Percentiles rank a stretch among this genome's conserved stretches.
Evolutionary conservation across 306 rosid species (phyloP).

Genomic region (Rosa rugosa): DNA sequence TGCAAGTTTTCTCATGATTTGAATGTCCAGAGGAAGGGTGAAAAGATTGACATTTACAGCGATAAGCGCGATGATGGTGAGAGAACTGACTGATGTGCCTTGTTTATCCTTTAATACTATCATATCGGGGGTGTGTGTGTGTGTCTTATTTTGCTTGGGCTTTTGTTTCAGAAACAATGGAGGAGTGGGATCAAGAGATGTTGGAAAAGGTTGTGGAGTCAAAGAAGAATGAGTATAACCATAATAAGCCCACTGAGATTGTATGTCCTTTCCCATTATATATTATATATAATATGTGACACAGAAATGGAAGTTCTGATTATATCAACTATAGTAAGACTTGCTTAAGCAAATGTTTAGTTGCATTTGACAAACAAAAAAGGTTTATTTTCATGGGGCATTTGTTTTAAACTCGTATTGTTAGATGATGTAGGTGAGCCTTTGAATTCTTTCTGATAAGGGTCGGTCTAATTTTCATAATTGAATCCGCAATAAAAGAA

Average conservation of each 20-base stretch:
- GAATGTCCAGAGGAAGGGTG: conserved; percentile 99
- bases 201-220: conserved; percentile 95
- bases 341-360: background rate
- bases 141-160: conserved; percentile 10
- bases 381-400: background rate
- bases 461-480: background rate
- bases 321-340: background rate
- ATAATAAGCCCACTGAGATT: conserved; percentile 94
- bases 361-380: background rate
- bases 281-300: background rate
- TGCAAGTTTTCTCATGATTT: conserved; percentile 98
- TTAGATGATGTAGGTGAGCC: background rate
- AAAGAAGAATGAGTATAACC: conserved; percentile 75
- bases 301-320: background rate
- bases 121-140: background rate
- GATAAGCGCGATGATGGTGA: conserved; percentile 84
- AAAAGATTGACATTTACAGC: conserved; percentile 90
- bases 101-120: background rate
- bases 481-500: background rate
- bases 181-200: conserved; percentile 97
- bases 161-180: conserved; percentile 69
- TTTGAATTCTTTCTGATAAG: background rate
- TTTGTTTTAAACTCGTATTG: background rate
- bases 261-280: conserved; percentile 42
- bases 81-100: background rate